Base-by-base conservation (phyloP, 2,329 filamentous ascomycete genomes). In the Hawksworthiomyces lignivorus region DNA sequence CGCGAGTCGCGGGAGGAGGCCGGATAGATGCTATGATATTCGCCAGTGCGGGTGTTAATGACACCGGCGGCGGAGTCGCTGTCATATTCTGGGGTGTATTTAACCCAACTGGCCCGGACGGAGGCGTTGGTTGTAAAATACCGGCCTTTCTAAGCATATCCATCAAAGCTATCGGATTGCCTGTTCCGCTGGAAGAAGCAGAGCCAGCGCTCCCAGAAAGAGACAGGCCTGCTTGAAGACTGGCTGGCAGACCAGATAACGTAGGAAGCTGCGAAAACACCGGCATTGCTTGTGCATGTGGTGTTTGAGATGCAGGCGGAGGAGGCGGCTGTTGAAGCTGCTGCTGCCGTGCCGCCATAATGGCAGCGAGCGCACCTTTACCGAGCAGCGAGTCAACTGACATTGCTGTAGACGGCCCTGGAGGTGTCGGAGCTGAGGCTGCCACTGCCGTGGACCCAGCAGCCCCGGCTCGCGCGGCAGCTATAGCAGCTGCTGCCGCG, bases 71-170 rank as follows among this genome's bases (percentile, higher is more conserved):
- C 54, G 50, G 58, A 49, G 64, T n/a, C 4, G 38, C 11, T 9
- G n/a, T n/a, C n/a, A n/a, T 21, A 17, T 6, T 33, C 21, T 11
- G 39, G 39, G 40, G 32, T 8, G 17, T n/a, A 3, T 24, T 37
- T 8, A 26, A 14, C 4, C 6, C 15, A 18, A 37, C 34, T 7
- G 37, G 31, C 14, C 31, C 21, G 5, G 62, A 22, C 38, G 57
- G 58, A 22, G 72, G 62, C 22, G 43, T 21, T 10, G 37, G 36
- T 39, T 45, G 48, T 5, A 89, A 64, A 44, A 88, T 68, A 17
- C 84, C 84, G 7, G 81, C 80, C 47, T 77, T 75, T 45, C 82
- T 73, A 44, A 89, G 66, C 56, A 79, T 77, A 15, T 80, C 79
- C 48, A 89, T 64, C 19, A 89, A 61, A 19, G 78, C 72, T 57